Evolutionary conservation across 2,329 filamentous ascomycete genomes (phyloP).

Genomic region (Verticillium isaacii): DNA sequence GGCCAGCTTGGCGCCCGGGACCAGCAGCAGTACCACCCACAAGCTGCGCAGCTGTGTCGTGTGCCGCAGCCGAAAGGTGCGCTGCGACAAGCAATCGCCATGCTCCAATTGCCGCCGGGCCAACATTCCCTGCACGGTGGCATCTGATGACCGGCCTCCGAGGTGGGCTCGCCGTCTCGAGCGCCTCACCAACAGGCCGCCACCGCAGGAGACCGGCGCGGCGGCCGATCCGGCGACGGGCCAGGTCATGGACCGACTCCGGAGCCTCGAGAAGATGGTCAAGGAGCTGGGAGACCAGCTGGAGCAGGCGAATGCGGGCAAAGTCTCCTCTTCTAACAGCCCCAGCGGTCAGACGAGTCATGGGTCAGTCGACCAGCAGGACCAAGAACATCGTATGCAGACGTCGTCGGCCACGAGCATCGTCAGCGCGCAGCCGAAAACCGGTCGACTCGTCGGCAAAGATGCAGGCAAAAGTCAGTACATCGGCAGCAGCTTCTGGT

Average conservation of each 20-base stretch:
- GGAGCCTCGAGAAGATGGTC: conserved; percentile 44
- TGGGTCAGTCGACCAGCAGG: background rate
- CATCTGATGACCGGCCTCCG: conserved; percentile 43
- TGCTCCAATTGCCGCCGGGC: conserved; percentile 53
- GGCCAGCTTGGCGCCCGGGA: background rate
- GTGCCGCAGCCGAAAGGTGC: conserved; percentile 51
- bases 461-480: conserved; percentile 40
- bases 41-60: conserved; percentile 44
- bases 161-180: conserved; percentile 50
- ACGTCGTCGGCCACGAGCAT: conserved; percentile 3
- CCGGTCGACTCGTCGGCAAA: conserved; percentile 42
- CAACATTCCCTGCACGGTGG: conserved; percentile 46
- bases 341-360: background rate
- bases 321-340: conserved; percentile 13
- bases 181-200: conserved; percentile 28
- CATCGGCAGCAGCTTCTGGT: conserved; percentile 50
- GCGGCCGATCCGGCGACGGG: conserved; percentile 19
- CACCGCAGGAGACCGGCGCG: conserved; percentile 1
- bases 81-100: conserved; percentile 51
- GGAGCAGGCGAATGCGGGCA: conserved; percentile 27
- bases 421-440: conserved; percentile 29
- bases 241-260: conserved; percentile 44
- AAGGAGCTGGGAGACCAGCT: conserved; percentile 43
- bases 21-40: background rate
- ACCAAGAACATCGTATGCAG: background rate